Evolutionary conservation across 352 stramenopile genomes (phyloP), one percentile per base, ranked within the genome.

Genomic region (Globisporangium cylindrosporum): DNA sequence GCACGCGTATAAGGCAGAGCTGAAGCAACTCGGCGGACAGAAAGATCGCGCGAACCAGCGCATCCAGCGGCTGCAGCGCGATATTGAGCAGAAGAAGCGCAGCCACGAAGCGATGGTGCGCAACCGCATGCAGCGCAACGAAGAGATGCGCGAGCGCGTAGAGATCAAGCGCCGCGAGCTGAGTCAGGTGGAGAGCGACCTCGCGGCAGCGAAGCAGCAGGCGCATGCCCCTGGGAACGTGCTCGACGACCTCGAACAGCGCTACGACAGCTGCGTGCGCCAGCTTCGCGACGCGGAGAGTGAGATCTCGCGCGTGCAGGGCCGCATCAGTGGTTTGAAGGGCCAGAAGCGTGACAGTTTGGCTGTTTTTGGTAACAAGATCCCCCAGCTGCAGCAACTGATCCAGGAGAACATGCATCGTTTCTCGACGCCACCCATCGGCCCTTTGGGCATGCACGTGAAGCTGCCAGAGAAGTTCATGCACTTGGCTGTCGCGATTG

Each of bases 341-440:
- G 69, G 68, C 5, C 87, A 93, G 66, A 90, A 83, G 54, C 77
- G 75, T 4, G 75, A 92, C 51, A 83, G 75, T 64, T 64, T 93
- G 9, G 76, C 80, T 0, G 82, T 90, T 3, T 95, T 86, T 56
- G 88, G 88, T 43, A 86, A 76, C 71, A 73, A 73, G 32, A 90
- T 93, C 38, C 82, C 82, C 1, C 76, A 90, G 54, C 60, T 95
- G 36, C 86, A 94, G 55, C 77, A 92, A 41, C 64, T 92, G 29
- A 95, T 95, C 56, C 75, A 92, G 0, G 64, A 89, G 9, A 93
- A 95, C 51, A 66, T 77, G 1, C 76, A 87, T 57, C 77, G 78
- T 27, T 95, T 95, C 65, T 66, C 80, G 0, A 70, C 63, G 0
- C 84, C 82, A 14, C 88, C 88, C 1, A 93, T 95, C 59, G 88